Conservation (phyloP, 1,284 basidiomycete genomes). For the Leccinum fallax region DNA sequence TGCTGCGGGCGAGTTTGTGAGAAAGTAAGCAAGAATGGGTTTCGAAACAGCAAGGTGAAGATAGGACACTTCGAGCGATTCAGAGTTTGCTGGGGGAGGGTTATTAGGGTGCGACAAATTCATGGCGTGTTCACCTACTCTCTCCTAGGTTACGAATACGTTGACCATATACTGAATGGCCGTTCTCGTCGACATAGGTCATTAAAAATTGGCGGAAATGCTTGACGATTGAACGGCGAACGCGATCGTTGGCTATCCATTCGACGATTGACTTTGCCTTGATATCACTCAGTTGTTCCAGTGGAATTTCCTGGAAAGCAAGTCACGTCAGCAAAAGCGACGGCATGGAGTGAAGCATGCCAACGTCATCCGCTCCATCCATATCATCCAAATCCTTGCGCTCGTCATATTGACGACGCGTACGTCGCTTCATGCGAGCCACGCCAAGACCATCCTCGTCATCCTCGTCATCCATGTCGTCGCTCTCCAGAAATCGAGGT, state of each 20-base stretch:
- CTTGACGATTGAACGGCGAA: slow-evolving; percentile 86
- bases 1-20: slow-evolving; percentile 90
- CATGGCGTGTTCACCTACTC: slow-evolving; percentile 56
- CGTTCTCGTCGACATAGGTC: slow-evolving; percentile 92
- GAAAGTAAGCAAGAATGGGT: slow-evolving; percentile 95
- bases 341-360: slow-evolving; percentile 29
- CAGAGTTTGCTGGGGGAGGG: slow-evolving; percentile 79
- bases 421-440: slow-evolving; percentile 74
- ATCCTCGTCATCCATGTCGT: slow-evolving; percentile 61
- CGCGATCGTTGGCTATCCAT: slow-evolving; percentile 94
- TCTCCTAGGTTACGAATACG: slow-evolving; percentile 94
- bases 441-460: slow-evolving; percentile 57
- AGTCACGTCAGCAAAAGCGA: slow-evolving; percentile 8
- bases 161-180: slow-evolving; percentile 92
- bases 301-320: slow-evolving; percentile 77
- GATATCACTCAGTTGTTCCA: slow-evolving; percentile 97
- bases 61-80: slow-evolving; percentile 97
- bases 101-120: slow-evolving; percentile 12
- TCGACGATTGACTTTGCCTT: slow-evolving; percentile 96
- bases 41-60: slow-evolving; percentile 89
- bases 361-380: slow-evolving; percentile 80
- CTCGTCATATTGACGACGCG: slow-evolving; percentile 88
- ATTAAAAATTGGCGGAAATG: slow-evolving; percentile 96
- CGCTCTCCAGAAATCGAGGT: slow-evolving; percentile 83
- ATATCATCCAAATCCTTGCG: slow-evolving; percentile 82